Percentiles rank a stretch among this genome's conserved stretches.
These are phyloP conservation scores for Gaillardinia entomophila DNA, from an alignment of 805 yeast genomes.

Conservation along the genomic window DNA sequence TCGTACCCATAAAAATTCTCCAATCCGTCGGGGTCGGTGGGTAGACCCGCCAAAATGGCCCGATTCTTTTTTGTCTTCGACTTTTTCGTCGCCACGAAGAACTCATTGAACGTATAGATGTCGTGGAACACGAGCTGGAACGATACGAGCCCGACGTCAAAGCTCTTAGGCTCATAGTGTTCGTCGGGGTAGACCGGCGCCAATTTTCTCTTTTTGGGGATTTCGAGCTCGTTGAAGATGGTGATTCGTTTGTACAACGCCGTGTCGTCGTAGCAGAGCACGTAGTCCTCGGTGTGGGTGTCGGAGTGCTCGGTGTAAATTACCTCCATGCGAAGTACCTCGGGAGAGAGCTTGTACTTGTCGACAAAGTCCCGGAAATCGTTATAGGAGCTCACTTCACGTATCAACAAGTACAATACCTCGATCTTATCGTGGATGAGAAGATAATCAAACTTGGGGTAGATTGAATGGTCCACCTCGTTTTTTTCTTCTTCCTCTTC, in stretches of 20 bases:
- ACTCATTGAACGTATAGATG: slow-evolving; percentile 22
- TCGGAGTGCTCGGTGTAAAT: slow-evolving; percentile 5
- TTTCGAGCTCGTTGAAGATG: slow-evolving; percentile 16
- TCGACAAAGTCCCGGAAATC: slow-evolving; percentile 46
- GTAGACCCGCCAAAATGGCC: slow-evolving; percentile 12
- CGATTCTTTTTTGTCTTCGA: slow-evolving; percentile 27
- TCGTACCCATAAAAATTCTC: slow-evolving; percentile 34
- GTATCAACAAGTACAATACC: slow-evolving; percentile 39
- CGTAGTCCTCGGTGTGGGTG: slow-evolving; percentile 20
- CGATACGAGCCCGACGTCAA: slow-evolving; percentile 22
- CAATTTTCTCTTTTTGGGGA: slow-evolving; percentile 31
- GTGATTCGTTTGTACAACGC: slow-evolving; percentile 42
- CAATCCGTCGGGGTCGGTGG: slow-evolving; percentile 7
- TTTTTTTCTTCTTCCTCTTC: slow-evolving; percentile 15
- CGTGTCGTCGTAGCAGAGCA: slow-evolving; percentile 43
- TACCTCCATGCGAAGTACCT: slow-evolving; percentile 16
- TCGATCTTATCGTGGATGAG: slow-evolving; percentile 44
- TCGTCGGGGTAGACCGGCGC: slow-evolving; percentile 29
- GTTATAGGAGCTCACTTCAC: slow-evolving; percentile 37
- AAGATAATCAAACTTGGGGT: slow-evolving; percentile 32
- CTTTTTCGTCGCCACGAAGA: slow-evolving; percentile 18
- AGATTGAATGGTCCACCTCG: slow-evolving; percentile 16
- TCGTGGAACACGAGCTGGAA: slow-evolving; percentile 27
- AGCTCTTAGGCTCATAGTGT: slow-evolving; percentile 17
- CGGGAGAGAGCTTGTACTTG: slow-evolving; percentile 20